Evolutionary conservation across 2,329 filamentous ascomycete species (phyloP).

Genomic region (Aspergillus sp.): DNA sequence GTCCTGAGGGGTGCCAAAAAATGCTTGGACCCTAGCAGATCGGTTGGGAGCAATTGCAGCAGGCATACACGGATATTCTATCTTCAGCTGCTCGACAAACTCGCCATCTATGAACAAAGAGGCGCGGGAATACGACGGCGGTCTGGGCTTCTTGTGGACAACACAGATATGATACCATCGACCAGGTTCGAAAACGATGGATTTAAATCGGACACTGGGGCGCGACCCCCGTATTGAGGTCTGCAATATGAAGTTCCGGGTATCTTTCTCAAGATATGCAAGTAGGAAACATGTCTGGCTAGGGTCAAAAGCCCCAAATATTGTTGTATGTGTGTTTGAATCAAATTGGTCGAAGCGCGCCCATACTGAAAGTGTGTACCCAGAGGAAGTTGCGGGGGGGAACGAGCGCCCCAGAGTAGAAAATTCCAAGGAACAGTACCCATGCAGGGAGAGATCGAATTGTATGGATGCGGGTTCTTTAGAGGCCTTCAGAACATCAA

Average conservation of each 20-base stretch:
- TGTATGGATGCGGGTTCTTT: slow-evolving; percentile 83
- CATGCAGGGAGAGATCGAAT: slow-evolving; percentile 86
- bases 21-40: slow-evolving; percentile 73
- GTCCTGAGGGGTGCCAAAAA: slow-evolving; percentile 88
- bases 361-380: slow-evolving; percentile 91
- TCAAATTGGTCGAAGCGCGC: slow-evolving; percentile 87
- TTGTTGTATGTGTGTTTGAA: slow-evolving; percentile 79
- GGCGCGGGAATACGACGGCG: slow-evolving; percentile 75
- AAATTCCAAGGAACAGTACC: slow-evolving; percentile 87
- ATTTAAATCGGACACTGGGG: slow-evolving; percentile 92
- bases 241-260: slow-evolving; percentile 90
- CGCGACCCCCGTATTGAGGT: slow-evolving; percentile 84
- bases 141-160: slow-evolving; percentile 77
- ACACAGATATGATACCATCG: slow-evolving; percentile 93
- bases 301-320: slow-evolving; percentile 92
- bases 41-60: slow-evolving; percentile 59
- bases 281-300: slow-evolving; percentile 92
- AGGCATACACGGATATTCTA: slow-evolving; percentile 79
- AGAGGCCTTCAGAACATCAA: slow-evolving; percentile 73
- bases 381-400: slow-evolving; percentile 73
- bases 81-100: slow-evolving; percentile 88
- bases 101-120: slow-evolving; percentile 90
- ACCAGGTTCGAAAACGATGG: slow-evolving; percentile 70
- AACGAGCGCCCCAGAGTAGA: slow-evolving; percentile 82
- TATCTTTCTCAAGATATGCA: slow-evolving; percentile 91